These are phyloP conservation scores for Nothomitra cinnamomea DNA, from an alignment of 2,329 filamentous ascomycete genomes.

Conservation along the genomic window DNA sequence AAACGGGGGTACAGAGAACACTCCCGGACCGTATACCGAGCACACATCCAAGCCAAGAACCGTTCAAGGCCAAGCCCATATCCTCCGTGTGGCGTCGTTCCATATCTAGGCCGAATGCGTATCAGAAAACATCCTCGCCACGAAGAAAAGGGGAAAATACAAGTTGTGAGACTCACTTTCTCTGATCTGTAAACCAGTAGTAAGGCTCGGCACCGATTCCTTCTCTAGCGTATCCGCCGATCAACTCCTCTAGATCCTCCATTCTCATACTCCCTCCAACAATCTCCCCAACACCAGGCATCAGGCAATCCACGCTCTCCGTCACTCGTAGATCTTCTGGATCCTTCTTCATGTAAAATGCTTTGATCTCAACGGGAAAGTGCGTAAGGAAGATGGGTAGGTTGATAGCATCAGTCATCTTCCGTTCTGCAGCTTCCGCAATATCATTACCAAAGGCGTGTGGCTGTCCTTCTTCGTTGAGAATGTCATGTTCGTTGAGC, in stretches of 20 bases:
- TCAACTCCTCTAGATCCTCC: constrained; percentile 74
- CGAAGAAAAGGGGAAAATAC: not conserved
- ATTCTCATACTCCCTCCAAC: constrained; percentile 96
- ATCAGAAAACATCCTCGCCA: not conserved
- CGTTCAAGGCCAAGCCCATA: constrained; percentile 88
- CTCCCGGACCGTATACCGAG: constrained; percentile 47
- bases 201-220: constrained; percentile 72
- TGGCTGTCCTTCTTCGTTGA: constrained; percentile 79
- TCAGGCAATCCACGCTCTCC: constrained; percentile 71
- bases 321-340: constrained; percentile 64
- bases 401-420: constrained; percentile 96
- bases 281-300: constrained; percentile 95
- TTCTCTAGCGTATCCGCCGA: constrained; percentile 75
- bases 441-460: constrained; percentile 96
- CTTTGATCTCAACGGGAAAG: constrained; percentile 95
- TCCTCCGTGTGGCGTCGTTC: constrained; percentile 78
- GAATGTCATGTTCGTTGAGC: constrained; percentile 78
- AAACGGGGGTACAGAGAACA: constrained; percentile 34
- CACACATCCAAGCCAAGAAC: constrained; percentile 51
- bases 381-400: constrained; percentile 89
- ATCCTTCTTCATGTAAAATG: constrained; percentile 97
- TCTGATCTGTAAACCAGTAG: constrained; percentile 98
- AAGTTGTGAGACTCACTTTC: constrained; percentile 48
- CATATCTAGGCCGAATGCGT: constrained; percentile 42
- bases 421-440: constrained; percentile 87